Evolutionary conservation across 192 early-diverging fungal genomes (phyloP), one percentile per base, ranked within the genome.

Genomic region (Podila minutissima): DNA sequence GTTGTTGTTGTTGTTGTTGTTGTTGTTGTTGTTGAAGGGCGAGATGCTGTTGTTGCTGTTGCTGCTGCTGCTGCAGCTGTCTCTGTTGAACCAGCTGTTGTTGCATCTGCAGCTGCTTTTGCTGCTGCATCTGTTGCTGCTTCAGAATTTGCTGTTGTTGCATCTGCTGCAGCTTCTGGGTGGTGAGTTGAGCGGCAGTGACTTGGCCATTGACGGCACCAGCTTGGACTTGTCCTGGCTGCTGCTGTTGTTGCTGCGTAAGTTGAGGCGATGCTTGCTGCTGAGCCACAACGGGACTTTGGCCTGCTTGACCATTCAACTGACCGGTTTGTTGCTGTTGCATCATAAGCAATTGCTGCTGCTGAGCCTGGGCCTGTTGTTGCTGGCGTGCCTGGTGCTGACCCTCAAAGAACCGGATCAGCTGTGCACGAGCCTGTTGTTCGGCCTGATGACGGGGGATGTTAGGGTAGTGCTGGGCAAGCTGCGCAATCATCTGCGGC

Each of bases 361-460:
- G n/a, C n/a, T 49, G 48, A 2, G 19, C 51, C 50, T 33, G 66
- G n/a, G 33, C 48, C 31, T 68, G 69, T 29, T 73, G 71, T 5
- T 37, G 59, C 11, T 66, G 69, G 9, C 51, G 59, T 31, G 66
- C 67, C 51, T 83, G 64, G 66, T 84, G 76, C 74, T 83, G 53
- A 49, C 72, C 53, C 69, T 78, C 62, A 74, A 86, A 63, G 82
- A 83, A 71, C 72, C 84, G 49, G 67, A 74, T 33, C 61, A 88
- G 24, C 58, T 77, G 69, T 72, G 84, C 50, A 35, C 83, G 53
- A 59, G 73, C 68, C 74, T 86, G 69, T 1, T 71, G 66, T 57
- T 81, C 77, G 4, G 77, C 77, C 29, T 81, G 77, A 22, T 12
- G 38, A 17, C 71, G 77, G 11, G 77, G 77, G 20, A 81, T 57